Base-by-base conservation (phyloP, 768 basidiomycete species). In the Coprinopsis marcescibilis region DNA sequence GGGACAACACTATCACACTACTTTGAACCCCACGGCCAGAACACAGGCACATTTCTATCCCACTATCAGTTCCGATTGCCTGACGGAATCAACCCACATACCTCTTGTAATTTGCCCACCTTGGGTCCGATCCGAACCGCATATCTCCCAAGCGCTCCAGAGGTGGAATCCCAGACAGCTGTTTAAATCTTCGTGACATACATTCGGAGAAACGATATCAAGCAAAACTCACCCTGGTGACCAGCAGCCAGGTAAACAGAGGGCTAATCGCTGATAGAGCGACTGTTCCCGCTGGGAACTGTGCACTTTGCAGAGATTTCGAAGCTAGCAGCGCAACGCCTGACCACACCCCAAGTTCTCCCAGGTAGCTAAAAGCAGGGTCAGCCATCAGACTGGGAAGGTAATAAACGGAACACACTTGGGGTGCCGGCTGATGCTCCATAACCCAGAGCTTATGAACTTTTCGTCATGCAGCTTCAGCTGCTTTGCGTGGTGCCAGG, bases 91-190 rank as follows among this genome's bases (percentile, higher is more conserved):
- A 39, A n/a, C 13, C 13, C 37, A 15, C 66, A 40, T 46, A 80
- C 80, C 65, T 63, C 57, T 81, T 83, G 59, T 84, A 84, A 42
- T 73, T 63, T 49, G 72, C 62, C 75, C 78, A 85, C 45, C 72
- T 71, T 0, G 68, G 67, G 55, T 84, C 76, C 14, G 67, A 58
- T 0, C 71, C 74, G 50, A 70, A 81, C 56, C 73, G 78, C 63
- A 76, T 75, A 53, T 84, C 69, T 2, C 71, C 77, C 3, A 70
- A 60, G 38, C 60, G 63, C 65, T 89, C 86, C 14, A 88, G 72
- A 2, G 77, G 76, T 1, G 85, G 86, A n/a, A 88, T 77, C 14
- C 84, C 84, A 5, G 83, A 83, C 3, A 75, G 69, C 73, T 82
- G 54, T 8, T 5, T 17, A n/a, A 15, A n/a, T n/a, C 4, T 38